These are phyloP conservation scores for Trypanosoma theileri DNA, from an alignment of 208 protist genomes.

Conservation along the genomic window DNA sequence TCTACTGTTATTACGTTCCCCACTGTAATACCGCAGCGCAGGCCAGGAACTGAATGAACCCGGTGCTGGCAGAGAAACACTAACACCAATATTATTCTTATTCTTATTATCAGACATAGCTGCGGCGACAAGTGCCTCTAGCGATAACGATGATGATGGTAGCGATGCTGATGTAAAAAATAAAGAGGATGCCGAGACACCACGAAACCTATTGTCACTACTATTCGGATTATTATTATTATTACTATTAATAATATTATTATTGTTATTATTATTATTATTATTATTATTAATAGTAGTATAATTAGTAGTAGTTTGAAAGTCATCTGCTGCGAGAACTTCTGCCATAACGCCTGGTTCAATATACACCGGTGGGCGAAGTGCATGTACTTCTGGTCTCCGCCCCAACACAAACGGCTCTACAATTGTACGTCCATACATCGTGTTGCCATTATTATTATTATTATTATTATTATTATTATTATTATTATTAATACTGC, in stretches of 20 bases:
- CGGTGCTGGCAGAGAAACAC: conserved; percentile 9
- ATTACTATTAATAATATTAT: conserved; percentile 1
- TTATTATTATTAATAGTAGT: no score
- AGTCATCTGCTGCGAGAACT: no score
- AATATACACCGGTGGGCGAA: no score
- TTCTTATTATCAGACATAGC: no score
- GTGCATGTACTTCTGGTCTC: no score
- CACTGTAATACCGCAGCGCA: background rate
- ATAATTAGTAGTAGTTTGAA: no score
- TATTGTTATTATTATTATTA: background rate
- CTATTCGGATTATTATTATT: background rate
- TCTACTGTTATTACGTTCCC: background rate
- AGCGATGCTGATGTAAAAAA: background rate
- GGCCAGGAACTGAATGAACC: conserved; percentile 24
- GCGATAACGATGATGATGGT: background rate
- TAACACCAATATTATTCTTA: background rate
- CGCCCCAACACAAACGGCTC: no score
- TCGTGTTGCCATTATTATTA: no score
- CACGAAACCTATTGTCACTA: conserved; percentile 1
- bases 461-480: no score
- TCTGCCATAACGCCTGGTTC: no score
- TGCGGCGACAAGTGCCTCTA: conserved; percentile 14
- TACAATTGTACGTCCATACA: no score
- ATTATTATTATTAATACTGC: no score
- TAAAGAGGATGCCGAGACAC: conserved; percentile 12